Evolutionary conservation across 208 protist genomes (phyloP).

Genomic region (Leishmania martiniquensis): DNA sequence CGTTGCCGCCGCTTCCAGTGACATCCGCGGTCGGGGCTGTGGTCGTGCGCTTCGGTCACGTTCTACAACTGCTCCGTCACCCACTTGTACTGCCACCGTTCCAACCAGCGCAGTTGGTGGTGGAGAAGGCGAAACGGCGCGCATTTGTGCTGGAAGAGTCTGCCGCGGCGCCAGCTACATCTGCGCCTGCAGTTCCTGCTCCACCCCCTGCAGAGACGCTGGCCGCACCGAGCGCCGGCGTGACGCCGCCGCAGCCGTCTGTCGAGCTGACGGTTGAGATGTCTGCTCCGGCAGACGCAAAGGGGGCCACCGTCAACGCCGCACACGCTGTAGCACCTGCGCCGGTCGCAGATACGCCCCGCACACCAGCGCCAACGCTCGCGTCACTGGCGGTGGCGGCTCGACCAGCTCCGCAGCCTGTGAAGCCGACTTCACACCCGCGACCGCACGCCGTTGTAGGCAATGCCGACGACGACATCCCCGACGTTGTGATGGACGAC

Average conservation of each 20-base stretch:
- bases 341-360: background rate
- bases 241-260: background rate
- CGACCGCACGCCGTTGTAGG: background rate
- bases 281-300: background rate
- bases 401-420: conserved; percentile 1
- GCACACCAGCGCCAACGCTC: background rate
- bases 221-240: background rate
- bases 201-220: background rate
- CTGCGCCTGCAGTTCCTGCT: background rate
- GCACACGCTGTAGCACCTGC: background rate
- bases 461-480: conserved; percentile 48
- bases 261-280: background rate
- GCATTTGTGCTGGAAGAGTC: conserved; percentile 17
- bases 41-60: conserved; percentile 40
- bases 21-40: conserved; percentile 30
- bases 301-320: background rate
- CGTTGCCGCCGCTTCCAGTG: conserved; percentile 20
- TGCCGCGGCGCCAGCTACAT: background rate
- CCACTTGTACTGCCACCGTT: conserved; percentile 54
- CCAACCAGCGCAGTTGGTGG: conserved; percentile 43
- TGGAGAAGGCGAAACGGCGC: conserved; percentile 48
- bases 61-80: conserved; percentile 42
- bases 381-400: background rate
- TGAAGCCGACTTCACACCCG: too few species aligned
- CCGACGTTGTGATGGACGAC: conserved; percentile 70